Conservation (phyloP, 208 protist species). For the Acanthamoeba lenticulata region DNA sequence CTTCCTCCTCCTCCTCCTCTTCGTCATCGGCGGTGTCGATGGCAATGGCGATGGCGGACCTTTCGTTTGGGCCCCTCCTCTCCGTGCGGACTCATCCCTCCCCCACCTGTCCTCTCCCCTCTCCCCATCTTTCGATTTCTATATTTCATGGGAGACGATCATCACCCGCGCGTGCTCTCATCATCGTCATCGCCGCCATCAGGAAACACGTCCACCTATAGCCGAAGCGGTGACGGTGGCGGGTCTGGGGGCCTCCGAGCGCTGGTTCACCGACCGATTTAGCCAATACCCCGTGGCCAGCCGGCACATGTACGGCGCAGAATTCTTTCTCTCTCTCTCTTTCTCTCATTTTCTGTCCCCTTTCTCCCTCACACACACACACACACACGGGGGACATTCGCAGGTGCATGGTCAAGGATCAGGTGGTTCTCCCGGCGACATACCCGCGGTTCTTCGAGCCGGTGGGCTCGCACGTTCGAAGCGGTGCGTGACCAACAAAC, state of each 20-base stretch:
- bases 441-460: background rate
- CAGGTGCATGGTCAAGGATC: background rate
- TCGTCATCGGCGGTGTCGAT: too few relatives aligned
- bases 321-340: background rate
- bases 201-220: background rate
- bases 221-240: background rate
- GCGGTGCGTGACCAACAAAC: too few relatives aligned
- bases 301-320: background rate
- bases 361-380: too few relatives aligned
- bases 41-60: too few relatives aligned
- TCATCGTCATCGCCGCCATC: background rate
- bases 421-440: background rate
- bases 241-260: background rate
- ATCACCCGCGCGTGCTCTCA: background rate
- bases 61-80: too few relatives aligned
- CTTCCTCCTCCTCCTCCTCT: background rate
- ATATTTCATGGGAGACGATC: too few relatives aligned
- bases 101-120: too few relatives aligned
- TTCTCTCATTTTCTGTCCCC: background rate
- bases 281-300: background rate
- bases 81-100: too few relatives aligned
- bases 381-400: background rate
- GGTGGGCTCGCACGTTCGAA: background rate
- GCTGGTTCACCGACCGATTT: background rate
- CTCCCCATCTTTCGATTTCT: too few relatives aligned